Evolutionary conservation across 345 rosid species (phyloP), one percentile per base, ranked within the genome.

Genomic region (Jatropha curcas): DNA sequence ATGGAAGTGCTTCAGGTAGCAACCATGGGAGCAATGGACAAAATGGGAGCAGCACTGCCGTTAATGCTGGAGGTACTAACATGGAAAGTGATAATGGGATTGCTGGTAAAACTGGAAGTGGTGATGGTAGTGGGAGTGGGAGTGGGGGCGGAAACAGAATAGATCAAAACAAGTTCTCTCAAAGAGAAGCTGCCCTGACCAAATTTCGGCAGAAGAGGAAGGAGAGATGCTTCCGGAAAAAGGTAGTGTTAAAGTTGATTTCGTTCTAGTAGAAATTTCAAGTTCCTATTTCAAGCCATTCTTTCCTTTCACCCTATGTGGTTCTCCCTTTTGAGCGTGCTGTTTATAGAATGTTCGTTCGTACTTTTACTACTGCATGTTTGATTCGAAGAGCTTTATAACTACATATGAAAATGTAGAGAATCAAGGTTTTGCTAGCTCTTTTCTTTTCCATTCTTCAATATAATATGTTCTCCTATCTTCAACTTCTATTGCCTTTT

Each of bases 1-100:
- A 82, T 50, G 74, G 83, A 80, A 86, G 87, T 78, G 84, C 64
- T 68, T 86, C 87, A 4, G 82, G 84, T 41, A 86, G 89, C 76
- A 82, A 85, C 71, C 84, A 75, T 68, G 83, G 80, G 14, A 83
- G 86, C 82, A 85, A 83, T 76, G 82, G 81, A 22, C 84, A 74
- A 71, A 76, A 78, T 56, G 86, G 84, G 65, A 78, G 84, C 71
- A 81, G 81, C 73, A 64, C 70, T 52, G 78, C 69, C 16, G 74
- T 76, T 66, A 80, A 81, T 71, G 74, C 79, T 56, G 82, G 79
- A 34, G 75, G 71, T 64, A 74, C 60, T 28, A 85, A 85, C 41
- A 34, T 67, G 43, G 82, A 76, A 72, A 82, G 83, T 55, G 79
- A 76, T 46, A 70, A 78, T 25, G 71, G 82, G 65, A 57, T 71